A percentile compares a stretch with the other conserved stretches of the same genome.
Evolutionary conservation across 805 yeast genomes (phyloP).

Genomic region (Zygoascus tannicola): DNA sequence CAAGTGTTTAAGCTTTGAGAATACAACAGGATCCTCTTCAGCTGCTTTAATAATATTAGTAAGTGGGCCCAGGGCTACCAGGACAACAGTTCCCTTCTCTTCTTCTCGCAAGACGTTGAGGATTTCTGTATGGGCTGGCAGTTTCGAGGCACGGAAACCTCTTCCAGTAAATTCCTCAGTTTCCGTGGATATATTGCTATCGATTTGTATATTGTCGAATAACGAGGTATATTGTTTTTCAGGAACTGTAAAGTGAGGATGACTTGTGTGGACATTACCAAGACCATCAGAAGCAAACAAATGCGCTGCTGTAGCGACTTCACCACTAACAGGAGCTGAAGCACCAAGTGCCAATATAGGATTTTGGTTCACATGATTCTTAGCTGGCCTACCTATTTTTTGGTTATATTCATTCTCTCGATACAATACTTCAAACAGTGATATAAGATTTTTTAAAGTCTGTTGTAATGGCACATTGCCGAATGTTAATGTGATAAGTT

Average conservation of each 20-base stretch:
- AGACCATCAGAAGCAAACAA: conserved; percentile 31
- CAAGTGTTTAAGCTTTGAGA: conserved; percentile 28
- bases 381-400: too few relatives aligned
- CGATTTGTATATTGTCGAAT: conserved; percentile 6
- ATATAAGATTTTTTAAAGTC: too few relatives aligned
- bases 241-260: conserved; percentile 29
- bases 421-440: too few relatives aligned
- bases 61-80: conserved; percentile 33
- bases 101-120: conserved; percentile 14
- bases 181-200: conserved; percentile 7
- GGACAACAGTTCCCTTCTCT: conserved; percentile 3
- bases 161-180: too few relatives aligned
- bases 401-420: too few relatives aligned
- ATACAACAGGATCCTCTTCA: conserved; percentile 29
- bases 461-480: too few relatives aligned
- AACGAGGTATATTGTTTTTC: conserved; percentile 22
- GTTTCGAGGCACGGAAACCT: conserved; percentile 24
- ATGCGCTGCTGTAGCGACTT: too few relatives aligned
- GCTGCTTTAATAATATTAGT: conserved; percentile 34
- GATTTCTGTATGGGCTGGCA: conserved; percentile 27
- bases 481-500: conserved; percentile 28
- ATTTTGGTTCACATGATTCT: too few relatives aligned
- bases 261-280: conserved; percentile 29
- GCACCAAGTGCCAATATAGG: too few relatives aligned
- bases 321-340: too few relatives aligned